A percentile compares a stretch with the other conserved stretches of the same genome.
These are phyloP conservation scores for Periconia macrospinosa DNA, from an alignment of 2,329 filamentous ascomycete species.

Conservation along the genomic window DNA sequence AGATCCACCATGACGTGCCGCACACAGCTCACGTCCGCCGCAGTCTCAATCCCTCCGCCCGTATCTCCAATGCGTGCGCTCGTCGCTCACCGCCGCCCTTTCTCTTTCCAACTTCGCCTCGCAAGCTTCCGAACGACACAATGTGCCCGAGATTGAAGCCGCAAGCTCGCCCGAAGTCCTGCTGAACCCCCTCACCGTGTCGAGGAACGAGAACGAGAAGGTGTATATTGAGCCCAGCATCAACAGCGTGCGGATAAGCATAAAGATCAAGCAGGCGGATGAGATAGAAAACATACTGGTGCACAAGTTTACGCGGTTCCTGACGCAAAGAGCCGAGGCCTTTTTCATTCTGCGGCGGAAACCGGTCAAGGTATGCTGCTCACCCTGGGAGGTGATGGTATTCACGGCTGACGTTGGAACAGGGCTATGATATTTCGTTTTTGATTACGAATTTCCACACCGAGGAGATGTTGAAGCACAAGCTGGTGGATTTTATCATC, in stretches of 20 bases:
- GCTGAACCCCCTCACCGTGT: slow-evolving; percentile 84
- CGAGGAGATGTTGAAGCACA: slow-evolving; percentile 98
- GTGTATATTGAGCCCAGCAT: slow-evolving; percentile 95
- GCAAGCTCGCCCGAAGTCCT: slow-evolving; percentile 90
- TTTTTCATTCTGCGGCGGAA: slow-evolving; percentile 97
- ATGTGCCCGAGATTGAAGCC: slow-evolving; percentile 96
- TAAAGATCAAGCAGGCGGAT: slow-evolving; percentile 99
- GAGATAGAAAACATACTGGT: slow-evolving; percentile 98
- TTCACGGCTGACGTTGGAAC: slow-evolving; percentile 20
- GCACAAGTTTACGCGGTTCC: slow-evolving; percentile 96
- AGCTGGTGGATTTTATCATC: slow-evolving; percentile 98
- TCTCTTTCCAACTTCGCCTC: slow-evolving; percentile 97
- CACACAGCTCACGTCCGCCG: slow-evolving; percentile 26
- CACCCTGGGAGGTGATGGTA: background rate
- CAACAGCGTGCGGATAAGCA: slow-evolving; percentile 95
- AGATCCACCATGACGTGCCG: background rate
- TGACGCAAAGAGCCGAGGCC: slow-evolving; percentile 92
- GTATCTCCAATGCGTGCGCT: slow-evolving; percentile 94
- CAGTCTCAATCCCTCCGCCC: slow-evolving; percentile 95
- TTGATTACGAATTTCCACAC: slow-evolving; percentile 98
- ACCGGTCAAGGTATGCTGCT: slow-evolving; percentile 76
- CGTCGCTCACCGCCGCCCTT: slow-evolving; percentile 89
- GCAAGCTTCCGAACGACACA: slow-evolving; percentile 93
- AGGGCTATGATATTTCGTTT: slow-evolving; percentile 99
- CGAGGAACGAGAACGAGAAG: slow-evolving; percentile 95